Evolutionary conservation across 495 filamentous ascomycete species (phyloP).

Genomic region (Amphirosellinia nigrospora): DNA sequence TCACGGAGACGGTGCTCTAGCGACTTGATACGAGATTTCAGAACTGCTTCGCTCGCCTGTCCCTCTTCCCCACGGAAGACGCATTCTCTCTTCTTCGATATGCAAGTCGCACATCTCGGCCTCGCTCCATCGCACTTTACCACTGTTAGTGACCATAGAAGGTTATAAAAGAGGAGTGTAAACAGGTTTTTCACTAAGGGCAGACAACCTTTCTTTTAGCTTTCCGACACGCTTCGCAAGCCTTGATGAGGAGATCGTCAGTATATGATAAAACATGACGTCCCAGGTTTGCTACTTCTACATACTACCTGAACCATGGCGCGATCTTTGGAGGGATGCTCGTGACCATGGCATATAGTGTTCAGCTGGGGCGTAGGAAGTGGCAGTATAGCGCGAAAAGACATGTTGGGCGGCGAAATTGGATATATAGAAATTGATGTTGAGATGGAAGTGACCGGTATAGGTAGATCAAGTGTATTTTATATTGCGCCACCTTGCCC

Average conservation of each 20-base stretch:
- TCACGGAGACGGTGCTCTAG: not conserved
- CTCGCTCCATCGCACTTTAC: constrained; percentile 9
- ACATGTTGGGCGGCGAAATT: not conserved
- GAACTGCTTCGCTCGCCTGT: not conserved
- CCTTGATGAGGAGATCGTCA: not conserved
- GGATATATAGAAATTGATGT: not conserved
- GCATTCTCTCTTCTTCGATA: not conserved
- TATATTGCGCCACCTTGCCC: no score
- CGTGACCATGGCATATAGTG: not conserved
- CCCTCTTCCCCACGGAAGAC: constrained; percentile 1
- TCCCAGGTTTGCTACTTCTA: not conserved
- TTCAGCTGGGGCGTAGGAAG: not conserved
- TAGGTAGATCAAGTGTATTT: no score
- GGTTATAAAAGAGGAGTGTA: not conserved
- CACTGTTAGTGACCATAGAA: not conserved
- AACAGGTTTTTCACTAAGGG: not conserved
- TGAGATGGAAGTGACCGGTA: not conserved
- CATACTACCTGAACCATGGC: not conserved
- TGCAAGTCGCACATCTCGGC: not conserved
- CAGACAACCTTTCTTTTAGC: constrained; percentile 6
- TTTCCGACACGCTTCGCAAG: constrained; percentile 14
- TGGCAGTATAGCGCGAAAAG: not conserved
- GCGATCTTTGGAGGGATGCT: not conserved
- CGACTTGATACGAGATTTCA: not conserved
- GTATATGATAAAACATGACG: not conserved